Evolutionary conservation across 2,329 filamentous ascomycete genomes (phyloP), one percentile per base, ranked within the genome.

Genomic region (Alternaria sp.): DNA sequence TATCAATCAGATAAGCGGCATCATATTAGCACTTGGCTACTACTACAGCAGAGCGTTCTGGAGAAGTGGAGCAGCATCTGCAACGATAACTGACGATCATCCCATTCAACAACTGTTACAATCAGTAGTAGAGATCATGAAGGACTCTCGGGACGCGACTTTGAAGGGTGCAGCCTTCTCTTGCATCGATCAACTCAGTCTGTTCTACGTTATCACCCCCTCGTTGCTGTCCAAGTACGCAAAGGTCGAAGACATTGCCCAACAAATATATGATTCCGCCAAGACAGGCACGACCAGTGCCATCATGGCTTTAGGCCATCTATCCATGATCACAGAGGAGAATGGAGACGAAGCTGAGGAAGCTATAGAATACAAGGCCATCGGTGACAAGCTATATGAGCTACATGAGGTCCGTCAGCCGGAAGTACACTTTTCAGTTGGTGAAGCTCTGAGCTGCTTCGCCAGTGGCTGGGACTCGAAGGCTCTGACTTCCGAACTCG

Each of bases 401-500:
- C 83, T 98, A 4, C 91, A 96, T 71, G 93, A 97, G 75, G 88
- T 96, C 46, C 92, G 92, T 69, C 91, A 93, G 70, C 88, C 92
- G 0, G 95, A 98, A 77, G 87, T 94, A 1, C 95, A 97, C 66
- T 97, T 99, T 76, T 88, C 93, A 0, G 89, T 97, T 26, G 96
- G 96, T 13, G 94, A 97, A 77, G 93, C 96, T 12, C 86, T 98
- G 57, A 91, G 91, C 50, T 91, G 91, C 50, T 87, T 91, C 7
- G 87, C 92, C 40, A 88, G 87, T 40, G 90, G 94, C 43, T 98
- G 95, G 94, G 87, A 91, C 32, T 96, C 95, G 0, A 90, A 91
- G 65, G 90, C 91, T 21, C 85, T 97, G 15, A 87, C 90, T 60
- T 86, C 94, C 1, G 88, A 89, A 49, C 83, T 95, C 51, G 93